Evolutionary conservation across 768 basidiomycete species (phyloP), one percentile per base, ranked within the genome.

Genomic region (Kwoniella bestiolae): DNA sequence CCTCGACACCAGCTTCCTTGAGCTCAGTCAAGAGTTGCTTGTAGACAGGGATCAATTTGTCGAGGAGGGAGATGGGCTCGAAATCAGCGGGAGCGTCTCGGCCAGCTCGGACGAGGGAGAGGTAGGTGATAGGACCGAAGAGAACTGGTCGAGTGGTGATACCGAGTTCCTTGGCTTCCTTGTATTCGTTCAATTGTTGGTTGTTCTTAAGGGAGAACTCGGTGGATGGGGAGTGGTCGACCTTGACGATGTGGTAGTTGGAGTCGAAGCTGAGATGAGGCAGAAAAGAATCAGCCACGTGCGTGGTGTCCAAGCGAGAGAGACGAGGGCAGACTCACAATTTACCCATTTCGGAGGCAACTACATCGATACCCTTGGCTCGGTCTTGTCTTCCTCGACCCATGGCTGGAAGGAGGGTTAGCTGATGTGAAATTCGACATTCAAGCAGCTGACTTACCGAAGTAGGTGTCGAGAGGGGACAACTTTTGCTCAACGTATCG

Each of bases 261-360:
- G 92, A 94, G 84, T 96, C 93, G 82, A 94, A 95, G 93, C 92
- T 94, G 68, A 44, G 67, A 12, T 6, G 18, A 12, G 44, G 14
- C 49, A 41, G 5, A n/a, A 21, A 35, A 34, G 31, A 9, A 23
- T 49, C 29, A 56, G 53, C 6, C 45, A 55, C 52, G 53, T 49
- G 53, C 55, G 62, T 56, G 18, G 45, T 29, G 29, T 25, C 32
- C 8, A 29, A 41, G 32, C 16, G 47, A 3, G 16, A 9, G 3
- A 55, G 21, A 41, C 31, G 23, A 18, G 23, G 44, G 25, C 18
- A 25, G 59, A 84, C 88, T 75, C 79, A 92, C 95, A 96, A 99
- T 84, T 98, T 98, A 87, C 96, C 97, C 96, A 98, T 98, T 85
- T 97, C 94, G 70, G 87, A 92, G 52, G 94, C 93, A 55, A 92